These are phyloP conservation scores for Sonneratia alba DNA, from an alignment of 345 rosid species.

Conservation along the genomic window DNA sequence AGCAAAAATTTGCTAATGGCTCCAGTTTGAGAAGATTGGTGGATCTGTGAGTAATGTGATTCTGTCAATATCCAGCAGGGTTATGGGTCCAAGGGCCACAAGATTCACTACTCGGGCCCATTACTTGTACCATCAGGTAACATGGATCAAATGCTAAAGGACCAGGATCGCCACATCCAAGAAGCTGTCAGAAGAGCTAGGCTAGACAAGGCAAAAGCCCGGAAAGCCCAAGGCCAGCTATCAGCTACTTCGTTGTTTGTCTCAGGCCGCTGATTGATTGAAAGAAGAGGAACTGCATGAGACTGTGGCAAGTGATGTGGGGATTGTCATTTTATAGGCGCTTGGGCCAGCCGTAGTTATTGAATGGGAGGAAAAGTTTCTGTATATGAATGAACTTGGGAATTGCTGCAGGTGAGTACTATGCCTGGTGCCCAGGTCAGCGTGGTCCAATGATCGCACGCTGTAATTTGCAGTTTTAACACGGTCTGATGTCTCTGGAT, in stretches of 20 bases:
- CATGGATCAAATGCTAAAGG: constrained; percentile 90
- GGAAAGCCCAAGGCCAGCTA: constrained; percentile 41
- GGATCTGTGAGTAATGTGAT: background rate
- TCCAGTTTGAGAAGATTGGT: background rate
- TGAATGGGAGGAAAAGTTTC: background rate
- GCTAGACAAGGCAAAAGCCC: constrained; percentile 70
- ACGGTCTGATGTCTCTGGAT: constrained; percentile 16
- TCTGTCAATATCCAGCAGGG: constrained; percentile 42
- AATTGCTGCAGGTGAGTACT: background rate
- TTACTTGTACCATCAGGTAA: constrained; percentile 77
- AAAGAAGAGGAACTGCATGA: background rate
- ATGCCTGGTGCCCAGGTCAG: background rate
- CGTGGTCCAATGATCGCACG: background rate
- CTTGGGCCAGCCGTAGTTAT: background rate
- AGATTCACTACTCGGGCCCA: constrained; percentile 94
- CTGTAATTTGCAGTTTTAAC: constrained; percentile 2
- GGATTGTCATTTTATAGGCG: background rate
- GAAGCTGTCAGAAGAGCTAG: constrained; percentile 89
- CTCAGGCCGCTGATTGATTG: constrained; percentile 55
- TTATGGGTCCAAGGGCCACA: constrained; percentile 84
- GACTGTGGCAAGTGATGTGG: background rate
- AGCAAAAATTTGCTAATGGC: background rate
- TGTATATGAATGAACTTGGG: background rate
- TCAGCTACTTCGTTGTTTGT: constrained; percentile 56
- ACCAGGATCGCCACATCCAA: constrained; percentile 94